These are phyloP conservation scores for Monosporascus sp. DNA, from an alignment of 2,329 filamentous ascomycete genomes.

Conservation along the genomic window DNA sequence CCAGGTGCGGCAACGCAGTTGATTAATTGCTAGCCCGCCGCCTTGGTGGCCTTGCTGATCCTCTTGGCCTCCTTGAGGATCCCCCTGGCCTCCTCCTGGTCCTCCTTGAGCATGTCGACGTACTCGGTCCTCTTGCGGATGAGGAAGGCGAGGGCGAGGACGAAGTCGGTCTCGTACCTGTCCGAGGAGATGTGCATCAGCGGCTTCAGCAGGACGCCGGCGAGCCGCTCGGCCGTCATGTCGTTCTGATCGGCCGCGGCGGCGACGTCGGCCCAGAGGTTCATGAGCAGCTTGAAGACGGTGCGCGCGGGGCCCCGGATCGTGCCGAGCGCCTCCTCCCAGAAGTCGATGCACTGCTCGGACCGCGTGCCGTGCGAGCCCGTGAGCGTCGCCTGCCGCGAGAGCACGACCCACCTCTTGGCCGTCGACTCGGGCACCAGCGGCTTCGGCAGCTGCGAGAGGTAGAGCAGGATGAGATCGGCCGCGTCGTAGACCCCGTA, in stretches of 20 bases:
- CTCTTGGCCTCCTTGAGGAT: constrained; percentile 20
- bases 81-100: constrained; percentile 22
- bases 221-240: constrained; percentile 40
- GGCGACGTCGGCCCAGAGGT: constrained; percentile 38
- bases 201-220: constrained; percentile 32
- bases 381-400: constrained; percentile 32
- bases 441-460: constrained; percentile 34
- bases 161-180: constrained; percentile 32
- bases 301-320: constrained; percentile 31
- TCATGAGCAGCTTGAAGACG: constrained; percentile 38
- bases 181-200: constrained; percentile 32
- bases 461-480: constrained; percentile 33
- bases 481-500: constrained; percentile 37
- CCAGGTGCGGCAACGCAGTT: constrained; percentile 9
- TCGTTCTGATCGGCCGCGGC: constrained; percentile 33
- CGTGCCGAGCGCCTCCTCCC: constrained; percentile 39
- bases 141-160: constrained; percentile 39
- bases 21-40: background rate
- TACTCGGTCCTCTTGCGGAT: constrained; percentile 39
- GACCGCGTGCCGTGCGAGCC: constrained; percentile 29
- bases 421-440: constrained; percentile 33
- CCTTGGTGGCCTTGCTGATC: constrained; percentile 13
- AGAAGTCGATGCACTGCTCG: constrained; percentile 41
- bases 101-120: constrained; percentile 28
- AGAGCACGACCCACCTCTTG: constrained; percentile 36